A percentile compares a stretch with the other conserved stretches of the same genome.
These are phyloP conservation scores for maize (Zea mays) DNA, from an alignment of 176 grass and related monocot species.

Conservation along the genomic window DNA sequence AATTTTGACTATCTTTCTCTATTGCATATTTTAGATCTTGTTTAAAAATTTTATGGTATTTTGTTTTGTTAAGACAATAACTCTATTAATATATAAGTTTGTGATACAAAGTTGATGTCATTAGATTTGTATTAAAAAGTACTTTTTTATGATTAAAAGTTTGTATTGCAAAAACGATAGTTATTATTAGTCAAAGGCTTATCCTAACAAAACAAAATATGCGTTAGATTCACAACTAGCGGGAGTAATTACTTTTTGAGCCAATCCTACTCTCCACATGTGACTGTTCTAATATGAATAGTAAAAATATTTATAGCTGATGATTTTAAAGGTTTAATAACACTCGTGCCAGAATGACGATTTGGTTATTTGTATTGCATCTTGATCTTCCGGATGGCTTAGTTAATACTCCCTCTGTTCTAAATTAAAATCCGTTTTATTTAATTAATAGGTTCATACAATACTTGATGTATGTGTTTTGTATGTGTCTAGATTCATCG, in stretches of 20 bases:
- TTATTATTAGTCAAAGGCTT: not conserved
- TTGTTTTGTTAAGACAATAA: not conserved
- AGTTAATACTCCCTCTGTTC: not conserved
- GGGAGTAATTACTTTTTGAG: not conserved
- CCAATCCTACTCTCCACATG: not conserved
- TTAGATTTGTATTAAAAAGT: not conserved
- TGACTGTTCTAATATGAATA: not conserved
- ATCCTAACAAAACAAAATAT: not conserved
- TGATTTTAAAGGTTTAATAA: not conserved
- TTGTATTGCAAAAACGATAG: not conserved
- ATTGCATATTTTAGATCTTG: not conserved
- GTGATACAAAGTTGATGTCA: not conserved
- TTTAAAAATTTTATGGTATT: not conserved
- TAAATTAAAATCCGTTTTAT: no score
- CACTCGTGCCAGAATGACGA: not conserved
- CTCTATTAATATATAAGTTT: not conserved
- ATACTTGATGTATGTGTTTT: no score
- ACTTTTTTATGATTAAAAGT: not conserved
- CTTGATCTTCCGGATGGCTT: not conserved
- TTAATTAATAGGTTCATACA: no score
- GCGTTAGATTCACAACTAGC: not conserved
- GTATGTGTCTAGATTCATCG: no score
- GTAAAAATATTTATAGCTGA: not conserved
- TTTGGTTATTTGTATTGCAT: constrained; percentile 4
- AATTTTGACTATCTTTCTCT: not conserved